phyloP scores from a whole-genome alignment of 2,329 filamentous ascomycete genomes.

The Aureobasidium melanogenum region DNA sequence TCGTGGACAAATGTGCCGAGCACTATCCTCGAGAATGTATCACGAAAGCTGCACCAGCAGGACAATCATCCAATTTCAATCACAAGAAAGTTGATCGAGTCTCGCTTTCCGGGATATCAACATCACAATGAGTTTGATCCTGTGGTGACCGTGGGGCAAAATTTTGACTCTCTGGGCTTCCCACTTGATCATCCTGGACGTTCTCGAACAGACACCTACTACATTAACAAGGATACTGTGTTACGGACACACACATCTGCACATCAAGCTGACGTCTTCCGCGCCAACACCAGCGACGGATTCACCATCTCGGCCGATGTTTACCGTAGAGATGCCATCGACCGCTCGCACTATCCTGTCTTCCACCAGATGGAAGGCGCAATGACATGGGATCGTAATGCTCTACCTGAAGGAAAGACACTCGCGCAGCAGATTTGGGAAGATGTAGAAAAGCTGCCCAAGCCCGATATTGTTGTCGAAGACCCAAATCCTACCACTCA shows the following conservation, averaged over 20 bases:
- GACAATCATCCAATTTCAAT: conserved; percentile 84
- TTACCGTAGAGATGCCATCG: conserved; percentile 89
- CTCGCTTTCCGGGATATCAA: conserved; percentile 69
- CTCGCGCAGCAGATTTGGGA: conserved; percentile 57
- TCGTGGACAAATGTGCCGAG: conserved; percentile 76
- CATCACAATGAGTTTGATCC: conserved; percentile 74
- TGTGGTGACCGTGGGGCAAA: conserved; percentile 74
- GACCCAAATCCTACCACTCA: conserved; percentile 76
- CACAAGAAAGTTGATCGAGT: conserved; percentile 86
- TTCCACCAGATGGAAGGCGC: conserved; percentile 99
- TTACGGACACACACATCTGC: conserved; percentile 91
- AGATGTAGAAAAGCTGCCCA: conserved; percentile 63
- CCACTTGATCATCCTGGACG: conserved; percentile 80
- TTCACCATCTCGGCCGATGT: conserved; percentile 93
- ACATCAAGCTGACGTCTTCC: conserved; percentile 78
- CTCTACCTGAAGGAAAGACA: conserved; percentile 42
- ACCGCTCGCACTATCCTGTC: conserved; percentile 88
- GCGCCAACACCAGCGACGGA: conserved; percentile 61
- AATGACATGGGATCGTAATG: conserved; percentile 70
- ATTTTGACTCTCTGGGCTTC: conserved; percentile 96
- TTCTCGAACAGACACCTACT: conserved; percentile 86
- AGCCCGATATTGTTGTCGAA: conserved; percentile 67
- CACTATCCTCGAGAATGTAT: conserved; percentile 65
- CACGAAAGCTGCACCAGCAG: conserved; percentile 78
- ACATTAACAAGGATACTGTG: conserved; percentile 75